Percentiles rank a stretch among this genome's conserved stretches.
These are phyloP conservation scores for Sporothrix protearum DNA, from an alignment of 2,329 filamentous ascomycete genomes.

Conservation along the genomic window DNA sequence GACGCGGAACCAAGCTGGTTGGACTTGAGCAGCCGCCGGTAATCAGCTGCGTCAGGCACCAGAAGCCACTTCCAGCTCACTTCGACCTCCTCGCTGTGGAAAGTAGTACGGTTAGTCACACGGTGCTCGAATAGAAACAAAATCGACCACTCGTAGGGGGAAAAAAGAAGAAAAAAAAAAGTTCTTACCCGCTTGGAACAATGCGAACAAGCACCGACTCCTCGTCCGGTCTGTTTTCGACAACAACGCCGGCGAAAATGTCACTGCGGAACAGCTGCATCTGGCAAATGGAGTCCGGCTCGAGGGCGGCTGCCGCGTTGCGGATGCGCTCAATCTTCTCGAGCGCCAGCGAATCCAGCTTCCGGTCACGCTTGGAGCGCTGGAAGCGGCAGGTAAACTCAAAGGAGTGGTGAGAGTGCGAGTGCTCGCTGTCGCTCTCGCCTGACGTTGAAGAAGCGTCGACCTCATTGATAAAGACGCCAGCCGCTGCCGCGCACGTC, in stretches of 20 bases:
- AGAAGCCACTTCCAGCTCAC: conserved; percentile 82
- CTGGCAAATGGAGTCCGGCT: conserved; percentile 75
- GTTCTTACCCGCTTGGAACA: conserved; percentile 78
- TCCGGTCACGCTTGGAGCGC: conserved; percentile 78
- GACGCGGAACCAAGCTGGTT: conserved; percentile 53
- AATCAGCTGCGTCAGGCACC: conserved; percentile 67
- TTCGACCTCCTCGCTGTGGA: conserved; percentile 65
- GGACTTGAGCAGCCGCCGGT: conserved; percentile 70
- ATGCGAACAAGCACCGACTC: conserved; percentile 75
- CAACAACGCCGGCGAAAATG: conserved; percentile 83
- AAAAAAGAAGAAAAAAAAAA: too few species aligned
- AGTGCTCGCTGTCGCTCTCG: conserved; percentile 80
- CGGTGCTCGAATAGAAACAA: not conserved
- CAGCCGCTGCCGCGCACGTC: conserved; percentile 87
- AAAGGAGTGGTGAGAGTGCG: conserved; percentile 59
- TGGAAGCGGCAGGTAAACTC: conserved; percentile 96
- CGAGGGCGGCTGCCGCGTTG: conserved; percentile 64
- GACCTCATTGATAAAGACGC: conserved; percentile 85
- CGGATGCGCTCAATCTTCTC: conserved; percentile 68
- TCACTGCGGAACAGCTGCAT: conserved; percentile 80
- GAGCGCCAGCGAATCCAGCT: conserved; percentile 62
- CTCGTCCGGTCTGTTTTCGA: conserved; percentile 77
- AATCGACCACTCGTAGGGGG: not conserved
- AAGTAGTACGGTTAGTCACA: conserved; percentile 41
- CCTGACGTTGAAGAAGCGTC: conserved; percentile 85